phyloP scores from a whole-genome alignment of 129 eudicot genomes.

The Calendula officinalis region DNA sequence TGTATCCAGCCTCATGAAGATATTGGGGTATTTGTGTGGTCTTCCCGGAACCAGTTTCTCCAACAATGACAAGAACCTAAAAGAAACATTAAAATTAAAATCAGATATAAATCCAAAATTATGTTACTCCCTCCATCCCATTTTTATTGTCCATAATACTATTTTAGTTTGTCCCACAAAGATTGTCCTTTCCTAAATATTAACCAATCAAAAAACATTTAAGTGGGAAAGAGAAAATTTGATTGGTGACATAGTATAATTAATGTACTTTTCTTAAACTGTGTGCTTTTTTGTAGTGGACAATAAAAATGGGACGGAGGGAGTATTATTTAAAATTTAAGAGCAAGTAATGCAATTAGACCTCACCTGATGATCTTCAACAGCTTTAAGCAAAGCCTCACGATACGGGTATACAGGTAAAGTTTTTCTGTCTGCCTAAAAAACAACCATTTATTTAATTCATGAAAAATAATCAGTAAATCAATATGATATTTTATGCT shows the following conservation, averaged over 20 bases:
- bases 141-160: no score
- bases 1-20: conserved; percentile 97
- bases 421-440: conserved; percentile 83
- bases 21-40: conserved; percentile 98
- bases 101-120: neutral
- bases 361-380: conserved; percentile 95
- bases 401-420: conserved; percentile 84
- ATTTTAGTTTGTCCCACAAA: no score
- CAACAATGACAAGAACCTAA: conserved; percentile 90
- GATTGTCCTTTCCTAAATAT: no score
- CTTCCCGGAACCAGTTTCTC: conserved; percentile 98
- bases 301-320: no score
- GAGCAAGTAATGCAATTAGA: conserved; percentile 22
- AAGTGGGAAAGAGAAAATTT: no score
- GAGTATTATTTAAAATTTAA: neutral
- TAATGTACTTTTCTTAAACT: no score
- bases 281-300: no score
- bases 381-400: conserved; percentile 75
- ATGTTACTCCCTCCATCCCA: no score
- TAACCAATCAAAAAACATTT: no score
- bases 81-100: conserved; percentile 5
- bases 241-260: no score
- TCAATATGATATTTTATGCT: neutral
- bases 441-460: conserved; percentile 1
- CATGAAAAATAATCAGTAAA: conserved; percentile 15